Base-by-base conservation (phyloP, 345 rosid genomes). In the Eutrema japonicum region DNA sequence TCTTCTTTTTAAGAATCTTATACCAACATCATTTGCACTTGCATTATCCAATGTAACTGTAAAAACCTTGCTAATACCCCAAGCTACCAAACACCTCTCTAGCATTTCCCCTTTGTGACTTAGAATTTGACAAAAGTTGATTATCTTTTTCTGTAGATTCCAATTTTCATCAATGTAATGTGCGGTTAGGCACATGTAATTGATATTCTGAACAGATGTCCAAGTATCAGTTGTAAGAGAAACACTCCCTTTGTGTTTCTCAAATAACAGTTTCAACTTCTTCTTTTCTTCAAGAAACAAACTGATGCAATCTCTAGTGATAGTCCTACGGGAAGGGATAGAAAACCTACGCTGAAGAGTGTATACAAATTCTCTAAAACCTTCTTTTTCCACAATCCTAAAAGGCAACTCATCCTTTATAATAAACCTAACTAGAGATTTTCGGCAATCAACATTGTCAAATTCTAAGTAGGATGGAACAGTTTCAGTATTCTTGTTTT, bases 21-120 rank as follows among this genome's bases (percentile, higher is more conserved):
- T n/a, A n/a, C n/a, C n/a, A n/a, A n/a, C 22, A 6, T 80, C 74
- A 66, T 66, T 71, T 11, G 70, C 8, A 16, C 29, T 64, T 2
- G 61, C 74, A 14, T 79, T 75, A 8, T 72, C 78, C 14, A 50
- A 10, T 0, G 47, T 72, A 0, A 80, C 7, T 7, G 66, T 63
- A 16, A 71, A 56, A n/a, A 75, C 64, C 41, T 45, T 76, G 7
- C 8, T 60, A 14, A 76, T 48, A 3, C 54, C 71, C 74, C 66
- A 80, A 38, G 27, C 18, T 16, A 53, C 8, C 10, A 79, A 64
- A 13, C 68, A 74, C 2, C 41, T 68, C n/a, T 66, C 78, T 3
- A 70, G 0, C 35, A 42, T 10, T 10, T 70, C 57, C 1, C 66
- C 32, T 14, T 42, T 55, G 5, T 70, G 66, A 46, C 54, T 69